Percentiles rank a stretch among this genome's conserved stretches.
Conservation (phyloP, 148 eudicot genomes). For the Nepenthes gracilis region DNA sequence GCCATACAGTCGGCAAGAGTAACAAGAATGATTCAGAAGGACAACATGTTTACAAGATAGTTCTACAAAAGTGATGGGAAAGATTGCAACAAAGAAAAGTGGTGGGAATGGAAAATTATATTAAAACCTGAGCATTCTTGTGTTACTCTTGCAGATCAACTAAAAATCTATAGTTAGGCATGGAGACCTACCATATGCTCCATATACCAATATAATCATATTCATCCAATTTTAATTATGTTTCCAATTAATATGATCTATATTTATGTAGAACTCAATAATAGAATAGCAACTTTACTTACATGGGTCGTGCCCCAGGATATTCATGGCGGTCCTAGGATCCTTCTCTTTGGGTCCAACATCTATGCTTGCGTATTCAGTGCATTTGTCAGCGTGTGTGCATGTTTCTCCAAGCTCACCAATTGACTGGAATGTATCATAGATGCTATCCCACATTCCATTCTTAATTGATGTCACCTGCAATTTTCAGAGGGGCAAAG, state of each 20-base stretch:
- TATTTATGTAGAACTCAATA: too few species aligned
- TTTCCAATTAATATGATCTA: too few species aligned
- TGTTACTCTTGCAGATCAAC: too few species aligned
- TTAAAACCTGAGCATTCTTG: too few species aligned
- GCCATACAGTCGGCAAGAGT: neutral
- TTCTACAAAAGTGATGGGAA: too few species aligned
- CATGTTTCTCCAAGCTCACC: conserved; percentile 24
- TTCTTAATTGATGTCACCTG: conserved; percentile 66
- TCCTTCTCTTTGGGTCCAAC: conserved; percentile 34
- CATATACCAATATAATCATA: too few species aligned
- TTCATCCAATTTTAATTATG: too few species aligned
- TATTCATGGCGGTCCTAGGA: conserved; percentile 4
- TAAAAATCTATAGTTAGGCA: too few species aligned
- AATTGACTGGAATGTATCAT: conserved; percentile 57
- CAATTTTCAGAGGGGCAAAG: conserved; percentile 7
- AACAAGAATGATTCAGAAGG: neutral
- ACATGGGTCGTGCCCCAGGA: conserved; percentile 17
- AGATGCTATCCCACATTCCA: conserved; percentile 88
- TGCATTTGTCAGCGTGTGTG: conserved; percentile 15
- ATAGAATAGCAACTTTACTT: conserved; percentile 11
- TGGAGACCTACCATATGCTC: too few species aligned
- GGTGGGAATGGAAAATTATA: too few species aligned
- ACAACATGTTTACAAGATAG: neutral
- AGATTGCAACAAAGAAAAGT: too few species aligned
- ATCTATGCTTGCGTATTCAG: conserved; percentile 40